Conservation (phyloP, 805 yeast genomes). For the Suhomyces sp. region DNA sequence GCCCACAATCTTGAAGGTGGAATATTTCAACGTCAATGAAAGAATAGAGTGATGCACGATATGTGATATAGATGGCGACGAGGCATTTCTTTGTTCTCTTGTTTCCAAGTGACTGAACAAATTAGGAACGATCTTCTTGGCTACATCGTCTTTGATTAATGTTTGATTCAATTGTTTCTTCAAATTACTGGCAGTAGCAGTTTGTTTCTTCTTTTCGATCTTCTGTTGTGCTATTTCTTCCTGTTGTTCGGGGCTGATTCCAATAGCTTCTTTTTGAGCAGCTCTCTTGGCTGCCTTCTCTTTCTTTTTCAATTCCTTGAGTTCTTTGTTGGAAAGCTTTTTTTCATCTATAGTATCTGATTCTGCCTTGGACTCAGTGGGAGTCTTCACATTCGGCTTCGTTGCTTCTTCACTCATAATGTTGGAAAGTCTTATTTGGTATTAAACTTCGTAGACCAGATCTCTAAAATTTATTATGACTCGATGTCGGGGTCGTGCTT, state of each 20-base stretch:
- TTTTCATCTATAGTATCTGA: conserved; percentile 11
- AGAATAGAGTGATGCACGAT: conserved; percentile 86
- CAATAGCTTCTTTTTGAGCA: conserved; percentile 73
- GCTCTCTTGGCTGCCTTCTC: conserved; percentile 94
- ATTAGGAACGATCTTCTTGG: conserved; percentile 53
- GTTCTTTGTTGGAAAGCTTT: conserved; percentile 67
- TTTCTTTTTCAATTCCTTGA: conserved; percentile 81
- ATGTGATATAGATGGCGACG: conserved; percentile 55
- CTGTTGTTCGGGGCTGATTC: conserved; percentile 50
- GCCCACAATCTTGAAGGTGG: conserved; percentile 86
- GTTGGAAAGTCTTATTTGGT: neutral
- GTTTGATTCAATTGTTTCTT: conserved; percentile 56
- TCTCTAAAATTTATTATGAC: neutral
- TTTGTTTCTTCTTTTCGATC: conserved; percentile 42
- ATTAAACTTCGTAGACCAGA: too few species aligned
- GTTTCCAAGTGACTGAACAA: conserved; percentile 80
- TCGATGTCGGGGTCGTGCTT: too few species aligned
- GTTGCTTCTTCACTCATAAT: conserved; percentile 1
- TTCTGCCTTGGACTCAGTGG: too few species aligned
- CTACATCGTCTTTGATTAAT: conserved; percentile 38
- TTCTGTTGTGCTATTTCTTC: conserved; percentile 41
- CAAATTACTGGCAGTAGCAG: conserved; percentile 47
- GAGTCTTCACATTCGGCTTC: conserved; percentile 1
- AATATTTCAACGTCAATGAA: conserved; percentile 72
- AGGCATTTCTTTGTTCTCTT: conserved; percentile 66